Conservation (phyloP, 192 early-diverging fungal genomes). For the Obelidium mucronatum region DNA sequence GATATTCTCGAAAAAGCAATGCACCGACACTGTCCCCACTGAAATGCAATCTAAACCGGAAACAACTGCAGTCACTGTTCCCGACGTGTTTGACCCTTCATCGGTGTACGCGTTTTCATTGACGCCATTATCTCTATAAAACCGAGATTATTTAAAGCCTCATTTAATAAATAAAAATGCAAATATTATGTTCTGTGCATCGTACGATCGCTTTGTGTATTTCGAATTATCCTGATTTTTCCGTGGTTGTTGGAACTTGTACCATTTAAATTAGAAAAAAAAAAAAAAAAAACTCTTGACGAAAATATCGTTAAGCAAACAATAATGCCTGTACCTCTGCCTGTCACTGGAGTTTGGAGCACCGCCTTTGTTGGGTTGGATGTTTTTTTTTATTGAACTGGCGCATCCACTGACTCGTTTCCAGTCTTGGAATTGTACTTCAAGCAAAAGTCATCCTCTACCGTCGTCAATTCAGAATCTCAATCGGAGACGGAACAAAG, state of each 20-base stretch:
- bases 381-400: background rate
- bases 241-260: background rate
- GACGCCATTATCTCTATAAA: too few species aligned
- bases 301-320: background rate
- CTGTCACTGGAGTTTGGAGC: conserved; percentile 2
- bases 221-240: too few species aligned
- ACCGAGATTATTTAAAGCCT: too few species aligned
- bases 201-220: too few species aligned
- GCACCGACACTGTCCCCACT: too few species aligned
- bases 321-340: background rate
- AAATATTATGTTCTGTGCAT: too few species aligned
- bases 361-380: conserved; percentile 3
- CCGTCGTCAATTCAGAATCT: conserved; percentile 19
- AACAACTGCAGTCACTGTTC: too few species aligned
- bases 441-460: background rate
- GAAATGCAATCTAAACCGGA: too few species aligned
- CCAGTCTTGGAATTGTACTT: conserved; percentile 9
- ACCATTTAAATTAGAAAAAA: background rate
- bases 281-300: background rate
- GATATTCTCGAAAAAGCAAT: too few species aligned
- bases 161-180: too few species aligned
- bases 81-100: too few species aligned
- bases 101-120: too few species aligned
- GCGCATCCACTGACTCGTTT: conserved; percentile 1
- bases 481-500: conserved; percentile 30